Evolutionary conservation across 2,329 filamentous ascomycete genomes (phyloP), one percentile per base, ranked within the genome.

Genomic region (Aspergillus neotritici): DNA sequence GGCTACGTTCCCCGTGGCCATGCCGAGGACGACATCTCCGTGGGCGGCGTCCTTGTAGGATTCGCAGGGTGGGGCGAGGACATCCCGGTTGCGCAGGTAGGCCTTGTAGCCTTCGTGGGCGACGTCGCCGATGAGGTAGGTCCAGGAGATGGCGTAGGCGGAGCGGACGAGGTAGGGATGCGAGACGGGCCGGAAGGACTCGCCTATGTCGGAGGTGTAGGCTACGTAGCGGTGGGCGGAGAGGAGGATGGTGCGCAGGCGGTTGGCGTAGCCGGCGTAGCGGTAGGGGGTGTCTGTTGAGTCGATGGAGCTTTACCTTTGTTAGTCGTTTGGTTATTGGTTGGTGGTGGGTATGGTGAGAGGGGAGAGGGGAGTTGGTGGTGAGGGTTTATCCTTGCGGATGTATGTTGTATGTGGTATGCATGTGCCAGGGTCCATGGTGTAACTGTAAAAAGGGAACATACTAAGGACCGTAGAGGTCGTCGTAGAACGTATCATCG

Each of bases 161-260:
- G 80, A 74, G 46, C 84, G 80, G 9, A 98, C 85, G 3, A 94
- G 70, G 57, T 77, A 82, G 0, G 89, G 91, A 62, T 96, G 90
- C 4, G 91, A 90, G 31, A 98, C 78, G 0, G 93, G 93, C 2
- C 93, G 82, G 69, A 98, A 98, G 0, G 87, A 94, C 68, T 98
- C 93, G 63, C 93, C 93, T 51, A 98, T 91, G 60, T 97, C 91
- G 14, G 84, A 90, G 0, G 93, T 97, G 66, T 98, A 98, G 44
- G 93, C 93, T 37, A 98, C 89, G 61, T 98, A 98, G 59, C 93
- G 84, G 61, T 97, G 93, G 4, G 90, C 90, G 12, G 86, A 88
- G 55, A 90, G 74, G 59, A 98, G 81, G 53, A 97, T 86, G 6
- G 90, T 95, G 49, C 87, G 83, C 50, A 93, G 72, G 37, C 93